Base-by-base conservation (phyloP, 345 rosid genomes). In the Viola odorata region DNA sequence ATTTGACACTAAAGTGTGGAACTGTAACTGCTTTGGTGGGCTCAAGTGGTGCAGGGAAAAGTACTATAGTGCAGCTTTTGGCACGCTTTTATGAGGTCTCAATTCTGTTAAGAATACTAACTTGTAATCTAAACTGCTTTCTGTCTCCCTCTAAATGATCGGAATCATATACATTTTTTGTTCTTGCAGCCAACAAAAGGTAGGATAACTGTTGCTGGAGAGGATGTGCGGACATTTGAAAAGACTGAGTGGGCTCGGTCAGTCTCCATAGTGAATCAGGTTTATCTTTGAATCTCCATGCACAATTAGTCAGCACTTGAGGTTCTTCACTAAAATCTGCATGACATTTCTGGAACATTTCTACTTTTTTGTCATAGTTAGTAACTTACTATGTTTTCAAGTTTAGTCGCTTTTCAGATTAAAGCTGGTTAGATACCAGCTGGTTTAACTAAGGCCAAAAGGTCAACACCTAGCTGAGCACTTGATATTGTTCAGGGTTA, bases 31-130 rank as follows among this genome's bases (percentile, higher is more conserved):
- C 98, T 64, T 78, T 92, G 60, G 98, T 92, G 60, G 98, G 98
- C 50, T 69, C 95, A 64, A 92, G 98, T 67, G 98, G 98, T 73
- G 89, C 98, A 17, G 98, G 98, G 38, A 92, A 92, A 76, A 92
- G 96, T 71, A 92, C 98, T 40, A 69, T 92, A 67, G 96, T 92
- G 64, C 98, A 92, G 78, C 82, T 92, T 40, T 71, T 92, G 83
- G 89, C 96, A 53, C 96, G 96, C 60, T 87, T 92, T 69, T 92
- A 92, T 42, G 96, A 92, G 96, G 98, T 91, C 63, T 23, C 12
- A 56, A 51, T 64, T 39, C 53, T 52, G 12, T 47, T 32, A 37
- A 38, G 40, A 50, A 14, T 23, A 42, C 23, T 60, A 39, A n/a
- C 16, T 65, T 58, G 61, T 55, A 60, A 17, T 47, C 17, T 45